Evolutionary conservation across 1,284 basidiomycete genomes (phyloP), one percentile per base, ranked within the genome.

Genomic region (Tilletia caries): DNA sequence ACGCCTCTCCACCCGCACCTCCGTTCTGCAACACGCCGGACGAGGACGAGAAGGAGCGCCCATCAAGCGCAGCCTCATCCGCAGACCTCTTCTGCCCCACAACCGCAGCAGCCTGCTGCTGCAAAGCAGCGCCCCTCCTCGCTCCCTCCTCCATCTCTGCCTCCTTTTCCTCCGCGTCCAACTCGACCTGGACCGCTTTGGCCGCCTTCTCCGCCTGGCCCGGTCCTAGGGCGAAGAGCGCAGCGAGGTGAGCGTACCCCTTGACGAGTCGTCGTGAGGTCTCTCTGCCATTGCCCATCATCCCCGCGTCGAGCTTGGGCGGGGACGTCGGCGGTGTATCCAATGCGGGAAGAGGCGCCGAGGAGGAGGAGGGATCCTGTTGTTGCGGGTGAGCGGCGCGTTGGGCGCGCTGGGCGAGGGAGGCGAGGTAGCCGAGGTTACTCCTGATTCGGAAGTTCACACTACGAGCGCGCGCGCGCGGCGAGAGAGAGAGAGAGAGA

Each of bases 61-160:
- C 37, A 4, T 33, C 58, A 1, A 62, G 29, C 13, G 58, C 58
- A 34, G 58, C 58, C 33, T 62, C 58, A 20, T 62, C 58, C 32
- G 58, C 58, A 10, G 32, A 33, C 15, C 58, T 27, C 58, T 62
- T 62, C 58, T 62, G 58, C 5, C 58, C 58, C 13, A 62, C 58
- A 2, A 37, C 18, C 12, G 32, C 27, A 20, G 32, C 6, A 20
- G 48, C 2, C n/a, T n/a, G n/a, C n/a, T n/a, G n/a, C n/a, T n/a
- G n/a, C n/a, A n/a, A n/a, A n/a, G n/a, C n/a, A n/a, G n/a, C n/a
- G n/a, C n/a, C n/a, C n/a, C n/a, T n/a, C n/a, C n/a, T n/a, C n/a
- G n/a, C n/a, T n/a, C n/a, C n/a, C n/a, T n/a, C n/a, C n/a, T n/a
- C n/a, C n/a, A n/a, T n/a, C n/a, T n/a, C n/a, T n/a, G n/a, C n/a